Evolutionary conservation across 768 basidiomycete genomes (phyloP), one percentile per base, ranked within the genome.

Genomic region (Macrocybe gigantea): DNA sequence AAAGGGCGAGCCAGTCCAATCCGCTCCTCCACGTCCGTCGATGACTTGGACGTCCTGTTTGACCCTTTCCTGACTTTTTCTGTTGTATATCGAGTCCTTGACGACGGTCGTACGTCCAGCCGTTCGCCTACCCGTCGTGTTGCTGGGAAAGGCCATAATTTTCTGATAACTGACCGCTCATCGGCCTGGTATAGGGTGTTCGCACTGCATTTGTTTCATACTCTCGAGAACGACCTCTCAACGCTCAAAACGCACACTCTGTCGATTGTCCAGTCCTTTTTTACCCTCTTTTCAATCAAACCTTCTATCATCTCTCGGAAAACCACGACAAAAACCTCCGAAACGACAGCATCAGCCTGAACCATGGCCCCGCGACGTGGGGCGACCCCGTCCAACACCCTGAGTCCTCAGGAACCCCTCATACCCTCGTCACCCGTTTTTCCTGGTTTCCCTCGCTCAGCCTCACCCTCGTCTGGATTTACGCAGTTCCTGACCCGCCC

Each of bases 401-500:
- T 75, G 46, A 72, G 69, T 53, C 67, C 71, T 36, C 63, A 66
- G 38, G 70, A 71, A 3, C 43, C 61, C 5, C 61, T 64, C 1
- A 50, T 49, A 2, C 63, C 67, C 36, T 14, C 65, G 6, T 65
- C 66, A 7, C 64, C 68, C 29, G 60, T 70, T 37, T 64, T 67
- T 36, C 57, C 69, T 32, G 64, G 60, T 29, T 67, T 70, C 50
- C 69, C 75, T 35, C 83, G 85, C 56, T 80, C 85, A 5, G 69
- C 64, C 7, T 88, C 86, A 0, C 86, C 86, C 10, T 81, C 81
- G 5, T 71, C 70, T 3, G 79, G 83, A 3, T 73, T 88, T 49
- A 75, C 83, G 1, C 74, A 80, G 33, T 77, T 88, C 53, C 69
- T 88, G 36, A 68, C 84, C 30, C 82, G 75, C 53, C 80, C 86